Conservation (phyloP, 2,329 filamentous ascomycete species). For the Acarospora socialis region DNA sequence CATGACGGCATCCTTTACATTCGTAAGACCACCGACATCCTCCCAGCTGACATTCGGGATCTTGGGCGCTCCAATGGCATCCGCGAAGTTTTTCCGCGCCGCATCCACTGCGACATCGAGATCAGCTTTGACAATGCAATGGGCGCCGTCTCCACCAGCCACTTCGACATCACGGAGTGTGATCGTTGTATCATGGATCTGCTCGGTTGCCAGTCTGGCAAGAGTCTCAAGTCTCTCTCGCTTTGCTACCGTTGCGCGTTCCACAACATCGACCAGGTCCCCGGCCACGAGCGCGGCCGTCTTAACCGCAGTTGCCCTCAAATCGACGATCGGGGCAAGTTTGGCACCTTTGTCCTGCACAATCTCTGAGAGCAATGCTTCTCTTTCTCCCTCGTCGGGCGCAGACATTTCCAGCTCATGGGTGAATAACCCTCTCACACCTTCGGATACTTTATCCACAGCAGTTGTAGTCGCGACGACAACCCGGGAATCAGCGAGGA, state of each 20-base stretch:
- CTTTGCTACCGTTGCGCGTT: slow-evolving; percentile 69
- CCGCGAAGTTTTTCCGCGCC: slow-evolving; percentile 93
- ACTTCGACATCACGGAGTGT: slow-evolving; percentile 74
- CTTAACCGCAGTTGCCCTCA: slow-evolving; percentile 77
- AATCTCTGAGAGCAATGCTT: slow-evolving; percentile 69
- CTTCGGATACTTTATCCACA: slow-evolving; percentile 84
- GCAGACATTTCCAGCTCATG: slow-evolving; percentile 91
- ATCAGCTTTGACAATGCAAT: slow-evolving; percentile 66
- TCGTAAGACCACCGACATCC: slow-evolving; percentile 81
- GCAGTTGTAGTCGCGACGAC: slow-evolving; percentile 90
- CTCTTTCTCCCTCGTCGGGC: slow-evolving; percentile 82
- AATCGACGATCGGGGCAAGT: slow-evolving; percentile 70
- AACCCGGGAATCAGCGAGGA: slow-evolving; percentile 65
- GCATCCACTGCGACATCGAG: slow-evolving; percentile 90
- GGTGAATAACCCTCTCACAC: slow-evolving; percentile 78
- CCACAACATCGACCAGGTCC: slow-evolving; percentile 86
- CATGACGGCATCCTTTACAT: slow-evolving; percentile 93
- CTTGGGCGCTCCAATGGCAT: slow-evolving; percentile 92
- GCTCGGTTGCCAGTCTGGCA: slow-evolving; percentile 15
- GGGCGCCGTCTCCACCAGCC: slow-evolving; percentile 66
- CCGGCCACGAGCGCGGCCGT: slow-evolving; percentile 91
- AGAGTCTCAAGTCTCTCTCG: slow-evolving; percentile 53
- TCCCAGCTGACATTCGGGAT: slow-evolving; percentile 96
- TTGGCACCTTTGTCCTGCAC: slow-evolving; percentile 61
- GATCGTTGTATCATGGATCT: slow-evolving; percentile 26